A percentile compares a stretch with the other conserved stretches of the same genome.
These are phyloP conservation scores for Nakazawaea molendinolei DNA, from an alignment of 805 yeast genomes.

Conservation along the genomic window DNA sequence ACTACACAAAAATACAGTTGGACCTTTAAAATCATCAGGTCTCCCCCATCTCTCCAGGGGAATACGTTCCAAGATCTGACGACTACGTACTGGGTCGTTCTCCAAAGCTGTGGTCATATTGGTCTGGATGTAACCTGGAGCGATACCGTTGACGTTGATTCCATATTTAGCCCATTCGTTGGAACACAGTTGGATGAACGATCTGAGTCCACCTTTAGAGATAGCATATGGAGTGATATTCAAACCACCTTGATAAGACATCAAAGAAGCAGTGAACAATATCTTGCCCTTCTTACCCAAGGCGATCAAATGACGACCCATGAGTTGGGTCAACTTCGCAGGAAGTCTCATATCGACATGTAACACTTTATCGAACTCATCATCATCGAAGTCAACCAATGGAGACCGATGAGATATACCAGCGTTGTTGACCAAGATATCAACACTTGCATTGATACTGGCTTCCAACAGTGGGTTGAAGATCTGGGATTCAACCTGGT, in stretches of 20 bases:
- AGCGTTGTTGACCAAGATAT: constrained; percentile 28
- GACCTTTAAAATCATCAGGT: constrained; percentile 41
- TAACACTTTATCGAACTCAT: constrained; percentile 30
- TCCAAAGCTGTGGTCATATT: constrained; percentile 32
- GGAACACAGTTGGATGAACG: constrained; percentile 29
- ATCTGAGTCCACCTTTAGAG: constrained; percentile 35
- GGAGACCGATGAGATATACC: constrained; percentile 27
- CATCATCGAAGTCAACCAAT: constrained; percentile 29
- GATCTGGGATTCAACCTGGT: constrained; percentile 23
- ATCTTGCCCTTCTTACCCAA: constrained; percentile 30
- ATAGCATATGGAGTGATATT: constrained; percentile 32
- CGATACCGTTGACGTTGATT: constrained; percentile 40
- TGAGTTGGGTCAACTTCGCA: constrained; percentile 28
- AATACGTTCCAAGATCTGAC: constrained; percentile 28
- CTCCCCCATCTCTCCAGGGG: constrained; percentile 44
- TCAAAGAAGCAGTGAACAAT: constrained; percentile 34
- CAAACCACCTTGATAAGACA: constrained; percentile 34
- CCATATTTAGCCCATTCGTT: constrained; percentile 40
- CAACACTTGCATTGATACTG: constrained; percentile 24
- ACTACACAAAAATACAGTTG: constrained; percentile 36
- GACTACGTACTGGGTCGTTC: constrained; percentile 20
- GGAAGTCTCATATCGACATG: constrained; percentile 35
- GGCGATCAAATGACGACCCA: constrained; percentile 30
- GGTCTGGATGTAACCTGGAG: constrained; percentile 44
- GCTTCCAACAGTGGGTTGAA: constrained; percentile 23